Evolutionary conservation across 371 early-diverging fungal species (phyloP), one percentile per base, ranked within the genome.

Genomic region (Zychaea mexicana): DNA sequence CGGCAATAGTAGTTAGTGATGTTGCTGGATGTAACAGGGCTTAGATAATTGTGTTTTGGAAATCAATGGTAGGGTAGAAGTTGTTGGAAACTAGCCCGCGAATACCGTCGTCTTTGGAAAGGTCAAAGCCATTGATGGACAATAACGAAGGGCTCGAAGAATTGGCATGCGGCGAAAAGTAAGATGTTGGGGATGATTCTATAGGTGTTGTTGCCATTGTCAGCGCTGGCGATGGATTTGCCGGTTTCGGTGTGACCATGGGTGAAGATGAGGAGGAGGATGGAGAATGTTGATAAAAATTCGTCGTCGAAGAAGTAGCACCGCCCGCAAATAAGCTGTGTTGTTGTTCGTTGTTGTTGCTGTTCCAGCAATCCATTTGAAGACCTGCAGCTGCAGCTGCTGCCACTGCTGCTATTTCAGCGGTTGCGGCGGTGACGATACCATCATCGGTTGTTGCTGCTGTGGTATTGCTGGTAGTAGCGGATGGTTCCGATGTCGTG

Each of bases 191-290:
- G 1, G 63, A 56, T 38, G 63, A 36, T 31, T 63, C 63, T 21
- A 42, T 42, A n/a, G 63, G 63, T 12, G 63, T 63, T 21, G 63
- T 63, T 30, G 55, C 47, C 61, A 60, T 21, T 13, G 61, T 56
- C 10, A 57, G 32, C 15, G 46, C 57, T 2, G 63, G 63, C 13
- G 63, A 61, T 36, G 39, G 31, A 26, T 45, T 31, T 1, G 46
- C 10, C n/a, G 21, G 49, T 49, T 49, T 49, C 6, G 49, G 49
- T 19, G 49, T 49, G n/a, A 49, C 49, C 49, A 49, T 28, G 7
- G 49, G 49, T 10, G 60, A 60, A 30, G 60, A 45, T n/a, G 28
- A 46, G 7, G 60, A 60, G 21, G 60, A 30, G 9, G 60, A 47
- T n/a, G 60, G 60, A 28, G 60, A 30, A 46, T 9, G 47, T 46